Base-by-base conservation (phyloP, 805 yeast species). In the Pichia heedii region DNA sequence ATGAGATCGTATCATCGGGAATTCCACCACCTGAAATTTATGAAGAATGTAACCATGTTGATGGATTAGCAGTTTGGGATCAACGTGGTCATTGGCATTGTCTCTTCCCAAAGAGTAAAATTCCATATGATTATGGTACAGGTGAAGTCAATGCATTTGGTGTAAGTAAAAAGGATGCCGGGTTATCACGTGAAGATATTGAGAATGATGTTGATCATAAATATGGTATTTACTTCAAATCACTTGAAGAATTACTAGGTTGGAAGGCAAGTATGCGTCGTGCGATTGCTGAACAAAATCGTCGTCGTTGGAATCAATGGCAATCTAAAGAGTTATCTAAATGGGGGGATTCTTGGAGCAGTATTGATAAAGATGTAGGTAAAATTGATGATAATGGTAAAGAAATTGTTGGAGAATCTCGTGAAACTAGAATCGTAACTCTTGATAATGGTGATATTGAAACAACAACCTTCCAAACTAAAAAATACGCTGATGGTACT, bases 81-180 rank as follows among this genome's bases (percentile, higher is more conserved):
- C 50, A 60, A 26, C 69, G 73, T 20, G 97, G 97, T 0, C 74
- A 79, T 60, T 90, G 97, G 97, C 75, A 89, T 56, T 90, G 97
- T 63, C 65, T 90, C 37, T 82, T 89, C 61, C 95, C 96, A 12
- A 70, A 70, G 55, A 63, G 61, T 39, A 42, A 37, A 49, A 70
- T 53, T 40, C 39, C 32, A 2, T 29, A 29, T 29, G 32, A 29
- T 29, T 29, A 29, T 29, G 39, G 39, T 3, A 38, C 39, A 3
- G 42, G 39, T n/a, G 32, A 44, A 44, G 26, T 22, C 8, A 19
- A n/a, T 15, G 45, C 45, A 2, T 42, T 42, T 33, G 45, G 45
- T 24, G 32, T 37, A 13, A 26, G 33, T 16, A 16, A 27, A 13
- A 33, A 26, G 11, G 30, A 36, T 13, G 59, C 58, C 13, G 34